Evolutionary conservation across 1,284 basidiomycete genomes (phyloP).

Genomic region (Moesziomyces aphidis): DNA sequence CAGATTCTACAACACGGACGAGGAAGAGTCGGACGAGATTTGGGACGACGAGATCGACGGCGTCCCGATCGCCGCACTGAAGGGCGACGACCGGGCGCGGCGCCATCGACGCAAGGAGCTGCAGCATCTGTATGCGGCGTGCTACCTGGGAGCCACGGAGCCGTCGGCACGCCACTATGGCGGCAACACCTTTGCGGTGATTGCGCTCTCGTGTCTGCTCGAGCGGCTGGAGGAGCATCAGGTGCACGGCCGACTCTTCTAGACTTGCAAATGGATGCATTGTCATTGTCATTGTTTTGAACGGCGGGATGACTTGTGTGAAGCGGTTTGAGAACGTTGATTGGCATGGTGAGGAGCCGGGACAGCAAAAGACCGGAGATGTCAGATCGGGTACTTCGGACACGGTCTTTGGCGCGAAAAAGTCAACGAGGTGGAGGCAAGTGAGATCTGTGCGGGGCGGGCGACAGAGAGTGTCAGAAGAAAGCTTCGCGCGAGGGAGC

Average conservation of each 20-base stretch:
- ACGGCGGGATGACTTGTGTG: too few relatives aligned
- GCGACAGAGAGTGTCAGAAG: background rate
- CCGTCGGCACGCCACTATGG: conserved; percentile 18
- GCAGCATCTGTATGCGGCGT: conserved; percentile 25
- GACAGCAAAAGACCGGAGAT: too few relatives aligned
- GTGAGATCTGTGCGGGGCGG: conserved; percentile 9
- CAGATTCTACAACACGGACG: conserved; percentile 6
- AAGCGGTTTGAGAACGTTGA: too few relatives aligned
- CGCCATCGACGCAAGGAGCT: conserved; percentile 21
- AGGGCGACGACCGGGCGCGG: background rate
- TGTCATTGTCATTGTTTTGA: too few relatives aligned
- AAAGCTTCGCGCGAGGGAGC: background rate
- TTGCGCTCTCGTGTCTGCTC: conserved; percentile 28
- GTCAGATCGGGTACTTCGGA: too few relatives aligned
- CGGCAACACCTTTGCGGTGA: conserved; percentile 34
- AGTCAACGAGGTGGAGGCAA: conserved; percentile 1
- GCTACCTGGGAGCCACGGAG: conserved; percentile 24
- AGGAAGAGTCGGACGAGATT: background rate
- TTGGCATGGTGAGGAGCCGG: too few relatives aligned
- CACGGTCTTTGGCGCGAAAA: background rate
- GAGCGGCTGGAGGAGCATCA: conserved; percentile 22
- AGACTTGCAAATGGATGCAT: background rate
- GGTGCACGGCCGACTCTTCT: conserved; percentile 11
- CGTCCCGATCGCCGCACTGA: background rate
- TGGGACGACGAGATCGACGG: conserved; percentile 7